Evolutionary conservation across 164 flowering plant genomes (phyloP).

Genomic region (Paratinospora sagittata): DNA sequence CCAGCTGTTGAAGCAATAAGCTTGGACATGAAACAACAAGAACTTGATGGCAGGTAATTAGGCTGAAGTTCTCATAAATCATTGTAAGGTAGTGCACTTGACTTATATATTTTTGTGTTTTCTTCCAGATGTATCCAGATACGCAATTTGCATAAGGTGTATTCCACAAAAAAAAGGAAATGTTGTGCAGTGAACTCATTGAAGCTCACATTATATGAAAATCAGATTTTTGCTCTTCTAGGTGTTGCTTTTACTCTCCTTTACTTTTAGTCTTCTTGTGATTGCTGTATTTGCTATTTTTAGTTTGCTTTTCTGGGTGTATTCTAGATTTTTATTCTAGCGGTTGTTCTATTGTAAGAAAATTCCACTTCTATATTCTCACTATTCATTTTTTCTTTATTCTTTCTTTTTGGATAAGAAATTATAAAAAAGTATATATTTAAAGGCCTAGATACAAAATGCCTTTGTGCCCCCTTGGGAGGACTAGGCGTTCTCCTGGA

Average conservation of each 20-base stretch:
- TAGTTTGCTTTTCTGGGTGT: background rate
- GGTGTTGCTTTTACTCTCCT: constrained; percentile 40
- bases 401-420: no score
- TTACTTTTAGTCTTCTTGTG: background rate
- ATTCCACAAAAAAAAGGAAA: constrained; percentile 52
- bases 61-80: background rate
- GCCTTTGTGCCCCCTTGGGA: no score
- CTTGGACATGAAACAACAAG: constrained; percentile 97
- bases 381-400: no score
- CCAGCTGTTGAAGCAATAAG: constrained; percentile 71
- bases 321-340: background rate
- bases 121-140: constrained; percentile 75
- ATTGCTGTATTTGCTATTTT: background rate
- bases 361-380: no score
- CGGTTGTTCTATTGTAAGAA: no score
- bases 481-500: no score
- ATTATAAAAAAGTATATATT: no score
- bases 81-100: background rate
- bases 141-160: constrained; percentile 75
- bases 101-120: constrained; percentile 13
- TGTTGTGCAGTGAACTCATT: constrained; percentile 89
- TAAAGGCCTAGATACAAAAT: no score
- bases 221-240: constrained; percentile 93
- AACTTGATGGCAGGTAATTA: constrained; percentile 73
- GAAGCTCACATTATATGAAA: constrained; percentile 79